phyloP scores from a whole-genome alignment of 2,329 filamentous ascomycete genomes.

The Alternaria incomplexa region DNA sequence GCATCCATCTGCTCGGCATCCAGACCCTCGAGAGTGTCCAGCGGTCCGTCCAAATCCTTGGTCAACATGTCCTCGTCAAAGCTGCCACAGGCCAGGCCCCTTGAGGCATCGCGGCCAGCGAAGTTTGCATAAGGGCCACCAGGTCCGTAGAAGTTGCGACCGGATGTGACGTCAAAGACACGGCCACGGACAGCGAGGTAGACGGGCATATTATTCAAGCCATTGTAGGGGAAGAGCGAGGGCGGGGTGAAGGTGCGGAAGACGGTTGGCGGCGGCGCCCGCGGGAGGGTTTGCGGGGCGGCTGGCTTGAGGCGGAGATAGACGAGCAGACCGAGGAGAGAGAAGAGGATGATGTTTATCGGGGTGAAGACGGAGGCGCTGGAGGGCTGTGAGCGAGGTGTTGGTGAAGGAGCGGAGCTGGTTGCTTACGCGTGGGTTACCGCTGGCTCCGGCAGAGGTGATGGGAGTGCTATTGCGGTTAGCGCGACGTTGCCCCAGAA shows the following conservation, averaged over 20 bases:
- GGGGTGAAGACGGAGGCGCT: slow-evolving; percentile 64
- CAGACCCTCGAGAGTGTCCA: slow-evolving; percentile 78
- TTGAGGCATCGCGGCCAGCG: slow-evolving; percentile 86
- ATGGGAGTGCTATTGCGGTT: slow-evolving; percentile 57
- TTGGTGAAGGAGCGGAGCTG: not conserved
- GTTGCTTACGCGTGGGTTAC: slow-evolving; percentile 53
- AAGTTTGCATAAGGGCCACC: slow-evolving; percentile 97
- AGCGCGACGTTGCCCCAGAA: not conserved
- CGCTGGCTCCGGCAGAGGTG: slow-evolving; percentile 64
- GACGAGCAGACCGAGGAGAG: slow-evolving; percentile 62
- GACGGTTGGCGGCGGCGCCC: slow-evolving; percentile 72
- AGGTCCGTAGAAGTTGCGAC: slow-evolving; percentile 94
- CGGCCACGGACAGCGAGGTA: slow-evolving; percentile 90
- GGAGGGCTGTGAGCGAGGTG: slow-evolving; percentile 22
- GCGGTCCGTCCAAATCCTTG: slow-evolving; percentile 80
- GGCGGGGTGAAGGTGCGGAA: slow-evolving; percentile 85
- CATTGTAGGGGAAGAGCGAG: slow-evolving; percentile 86
- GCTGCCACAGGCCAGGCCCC: slow-evolving; percentile 86
- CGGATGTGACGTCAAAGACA: slow-evolving; percentile 87
- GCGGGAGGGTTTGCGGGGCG: slow-evolving; percentile 58
- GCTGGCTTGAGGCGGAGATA: slow-evolving; percentile 66
- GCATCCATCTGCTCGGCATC: slow-evolving; percentile 80
- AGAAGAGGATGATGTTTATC: slow-evolving; percentile 66
- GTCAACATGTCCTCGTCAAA: slow-evolving; percentile 97
- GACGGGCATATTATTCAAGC: slow-evolving; percentile 73